phyloP scores from a whole-genome alignment of 2,329 filamentous ascomycete genomes.

The Xylariales sp. region DNA sequence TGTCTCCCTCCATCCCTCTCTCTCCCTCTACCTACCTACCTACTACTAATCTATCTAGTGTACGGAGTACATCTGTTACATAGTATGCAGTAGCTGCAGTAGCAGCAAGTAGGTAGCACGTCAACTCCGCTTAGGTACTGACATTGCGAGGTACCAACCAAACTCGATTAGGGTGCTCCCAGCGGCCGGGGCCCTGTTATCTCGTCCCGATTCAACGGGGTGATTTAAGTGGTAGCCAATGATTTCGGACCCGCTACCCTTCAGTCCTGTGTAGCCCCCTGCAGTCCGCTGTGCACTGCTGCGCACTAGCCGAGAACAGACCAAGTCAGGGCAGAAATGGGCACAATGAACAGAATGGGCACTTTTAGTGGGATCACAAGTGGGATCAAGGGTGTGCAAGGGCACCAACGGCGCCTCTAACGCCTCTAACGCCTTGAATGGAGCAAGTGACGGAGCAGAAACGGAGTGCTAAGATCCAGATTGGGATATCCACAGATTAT shows the following conservation, averaged over 20 bases:
- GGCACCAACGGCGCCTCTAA: slow-evolving; percentile 10
- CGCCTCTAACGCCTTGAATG: slow-evolving; percentile 1
- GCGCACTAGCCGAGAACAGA: slow-evolving; percentile 15
- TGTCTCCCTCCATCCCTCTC: not conserved
- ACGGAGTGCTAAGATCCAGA: slow-evolving; percentile 14
- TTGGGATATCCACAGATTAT: slow-evolving; percentile 16
- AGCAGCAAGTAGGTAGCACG: slow-evolving; percentile 7
- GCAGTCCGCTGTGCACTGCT: not conserved
- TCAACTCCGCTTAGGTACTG: slow-evolving; percentile 24
- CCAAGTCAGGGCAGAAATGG: slow-evolving; percentile 8
- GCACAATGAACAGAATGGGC: not conserved
- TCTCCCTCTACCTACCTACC: not conserved
- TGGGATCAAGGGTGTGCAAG: slow-evolving; percentile 19
- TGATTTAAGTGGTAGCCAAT: slow-evolving; percentile 36
- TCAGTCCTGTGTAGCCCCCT: too few relatives aligned
- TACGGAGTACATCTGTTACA: too few relatives aligned
- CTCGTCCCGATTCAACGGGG: slow-evolving; percentile 31
- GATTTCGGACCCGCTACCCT: slow-evolving; percentile 7
- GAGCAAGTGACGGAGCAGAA: too few relatives aligned
- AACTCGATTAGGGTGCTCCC: slow-evolving; percentile 22
- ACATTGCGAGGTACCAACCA: slow-evolving; percentile 15
- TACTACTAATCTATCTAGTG: too few relatives aligned
- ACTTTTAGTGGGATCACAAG: slow-evolving; percentile 3
- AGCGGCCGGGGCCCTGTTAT: slow-evolving; percentile 14
- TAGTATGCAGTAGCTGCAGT: slow-evolving; percentile 1